Conservation (phyloP, 345 rosid species). For the Hibiscus tridactylites region DNA sequence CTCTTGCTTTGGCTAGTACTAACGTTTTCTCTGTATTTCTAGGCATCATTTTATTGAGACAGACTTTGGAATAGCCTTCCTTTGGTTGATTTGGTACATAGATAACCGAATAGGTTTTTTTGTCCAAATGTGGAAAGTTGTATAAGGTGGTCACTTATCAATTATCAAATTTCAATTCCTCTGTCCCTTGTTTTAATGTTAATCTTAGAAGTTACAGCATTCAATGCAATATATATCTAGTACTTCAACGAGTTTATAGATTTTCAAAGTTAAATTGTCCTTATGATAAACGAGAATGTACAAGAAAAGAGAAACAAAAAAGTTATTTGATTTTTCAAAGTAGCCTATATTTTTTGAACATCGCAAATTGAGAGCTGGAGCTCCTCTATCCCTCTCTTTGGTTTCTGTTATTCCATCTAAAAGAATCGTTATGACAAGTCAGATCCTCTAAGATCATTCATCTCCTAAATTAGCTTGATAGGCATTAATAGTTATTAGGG, state of each 20-base stretch:
- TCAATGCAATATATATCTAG: background rate
- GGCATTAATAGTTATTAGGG: background rate
- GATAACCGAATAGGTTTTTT: background rate
- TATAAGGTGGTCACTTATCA: background rate
- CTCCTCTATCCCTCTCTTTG: background rate
- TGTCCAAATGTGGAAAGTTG: background rate
- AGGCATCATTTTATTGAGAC: background rate
- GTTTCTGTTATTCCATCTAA: background rate
- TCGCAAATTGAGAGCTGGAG: background rate
- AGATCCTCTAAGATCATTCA: background rate
- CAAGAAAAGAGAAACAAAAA: background rate
- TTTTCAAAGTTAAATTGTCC: background rate
- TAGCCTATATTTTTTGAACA: background rate
- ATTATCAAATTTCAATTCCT: background rate
- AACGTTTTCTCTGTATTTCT: background rate
- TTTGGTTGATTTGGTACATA: background rate
- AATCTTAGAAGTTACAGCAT: background rate
- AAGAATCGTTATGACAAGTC: background rate
- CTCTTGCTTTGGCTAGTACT: conserved; percentile 6
- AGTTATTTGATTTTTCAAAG: background rate
- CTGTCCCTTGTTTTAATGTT: background rate
- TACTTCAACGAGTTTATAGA: background rate
- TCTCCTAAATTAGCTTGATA: background rate
- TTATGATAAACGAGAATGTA: background rate
- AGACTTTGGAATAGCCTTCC: conserved; percentile 3